phyloP scores from a whole-genome alignment of 495 filamentous ascomycete genomes.

The Amorphotheca resinae region DNA sequence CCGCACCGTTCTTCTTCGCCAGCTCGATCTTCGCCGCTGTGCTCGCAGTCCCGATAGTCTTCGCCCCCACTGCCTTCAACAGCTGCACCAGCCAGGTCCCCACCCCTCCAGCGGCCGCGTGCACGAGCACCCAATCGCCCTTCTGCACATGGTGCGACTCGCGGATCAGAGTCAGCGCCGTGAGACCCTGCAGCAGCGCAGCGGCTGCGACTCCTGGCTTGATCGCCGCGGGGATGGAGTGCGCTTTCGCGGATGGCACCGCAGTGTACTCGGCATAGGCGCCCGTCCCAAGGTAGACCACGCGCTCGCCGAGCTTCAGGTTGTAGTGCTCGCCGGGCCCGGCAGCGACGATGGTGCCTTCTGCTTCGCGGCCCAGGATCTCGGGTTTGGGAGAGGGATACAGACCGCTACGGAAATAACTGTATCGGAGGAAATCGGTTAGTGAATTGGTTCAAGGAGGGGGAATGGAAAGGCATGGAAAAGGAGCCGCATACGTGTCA shows the following conservation, averaged over 20 bases:
- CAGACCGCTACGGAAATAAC: slow-evolving; percentile 84
- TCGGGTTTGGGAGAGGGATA: slow-evolving; percentile 68
- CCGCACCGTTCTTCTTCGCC: slow-evolving; percentile 55
- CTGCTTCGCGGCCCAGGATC: slow-evolving; percentile 74
- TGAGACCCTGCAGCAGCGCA: slow-evolving; percentile 69
- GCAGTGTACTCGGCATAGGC: slow-evolving; percentile 74
- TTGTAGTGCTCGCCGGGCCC: slow-evolving; percentile 27
- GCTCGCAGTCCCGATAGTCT: slow-evolving; percentile 72
- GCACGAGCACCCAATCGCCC: slow-evolving; percentile 77
- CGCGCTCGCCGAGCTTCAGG: slow-evolving; percentile 51
- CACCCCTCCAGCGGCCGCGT: slow-evolving; percentile 84
- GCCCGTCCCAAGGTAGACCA: slow-evolving; percentile 48
- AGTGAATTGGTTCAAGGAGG: slow-evolving; percentile 19
- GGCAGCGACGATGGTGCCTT: slow-evolving; percentile 38
- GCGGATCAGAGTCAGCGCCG: slow-evolving; percentile 68
- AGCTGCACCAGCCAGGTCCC: slow-evolving; percentile 71
- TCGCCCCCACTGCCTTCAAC: slow-evolving; percentile 58
- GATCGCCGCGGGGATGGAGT: slow-evolving; percentile 54
- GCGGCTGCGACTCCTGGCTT: slow-evolving; percentile 52
- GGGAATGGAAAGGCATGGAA: not conserved
- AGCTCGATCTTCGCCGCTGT: slow-evolving; percentile 59
- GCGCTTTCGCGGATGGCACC: slow-evolving; percentile 39
- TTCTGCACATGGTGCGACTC: slow-evolving; percentile 62
- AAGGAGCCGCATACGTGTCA: slow-evolving; percentile 41
- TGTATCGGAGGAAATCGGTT: slow-evolving; percentile 23